Percentiles rank a stretch among this genome's conserved stretches.
Evolutionary conservation across 805 yeast genomes (phyloP).

Genomic region (Candida bentonensis): DNA sequence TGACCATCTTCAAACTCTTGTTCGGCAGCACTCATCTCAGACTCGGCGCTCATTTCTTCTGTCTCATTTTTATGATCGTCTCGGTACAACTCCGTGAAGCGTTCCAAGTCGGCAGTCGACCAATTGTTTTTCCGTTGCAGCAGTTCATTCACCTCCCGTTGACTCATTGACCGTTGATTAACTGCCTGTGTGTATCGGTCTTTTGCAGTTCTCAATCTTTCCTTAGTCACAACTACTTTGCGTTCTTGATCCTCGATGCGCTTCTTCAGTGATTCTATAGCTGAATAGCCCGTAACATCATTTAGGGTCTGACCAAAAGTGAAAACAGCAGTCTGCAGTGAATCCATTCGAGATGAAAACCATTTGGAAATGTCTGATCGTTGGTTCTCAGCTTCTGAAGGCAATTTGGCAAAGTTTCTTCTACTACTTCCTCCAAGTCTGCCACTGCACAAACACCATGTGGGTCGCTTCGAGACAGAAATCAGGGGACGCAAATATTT

Average conservation of each 20-base stretch:
- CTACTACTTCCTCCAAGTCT: not conserved
- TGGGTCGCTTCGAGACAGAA: too few relatives aligned
- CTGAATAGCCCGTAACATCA: constrained; percentile 78
- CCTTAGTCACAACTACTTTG: constrained; percentile 34
- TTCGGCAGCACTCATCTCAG: constrained; percentile 40
- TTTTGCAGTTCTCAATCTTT: constrained; percentile 35
- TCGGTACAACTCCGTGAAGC: constrained; percentile 68
- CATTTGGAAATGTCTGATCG: constrained; percentile 14
- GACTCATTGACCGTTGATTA: constrained; percentile 50
- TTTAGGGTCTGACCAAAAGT: constrained; percentile 43
- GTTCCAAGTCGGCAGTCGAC: constrained; percentile 65
- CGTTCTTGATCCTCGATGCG: constrained; percentile 42
- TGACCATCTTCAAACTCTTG: constrained; percentile 53
- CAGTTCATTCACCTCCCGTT: constrained; percentile 74
- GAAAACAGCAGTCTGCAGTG: constrained; percentile 19
- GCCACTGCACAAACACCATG: too few relatives aligned
- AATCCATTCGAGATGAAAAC: constrained; percentile 19
- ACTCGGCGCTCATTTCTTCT: constrained; percentile 38
- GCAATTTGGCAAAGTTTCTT: constrained; percentile 9
- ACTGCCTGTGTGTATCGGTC: constrained; percentile 44
- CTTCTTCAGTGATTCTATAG: constrained; percentile 52
- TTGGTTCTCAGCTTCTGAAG: constrained; percentile 16
- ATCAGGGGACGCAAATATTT: too few relatives aligned
- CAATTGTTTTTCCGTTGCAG: constrained; percentile 75
- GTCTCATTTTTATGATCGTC: constrained; percentile 66